Evolutionary conservation across 176 grass and related monocot genomes (phyloP), one percentile per base, ranked within the genome.

Genomic region (Zea luxurians): DNA sequence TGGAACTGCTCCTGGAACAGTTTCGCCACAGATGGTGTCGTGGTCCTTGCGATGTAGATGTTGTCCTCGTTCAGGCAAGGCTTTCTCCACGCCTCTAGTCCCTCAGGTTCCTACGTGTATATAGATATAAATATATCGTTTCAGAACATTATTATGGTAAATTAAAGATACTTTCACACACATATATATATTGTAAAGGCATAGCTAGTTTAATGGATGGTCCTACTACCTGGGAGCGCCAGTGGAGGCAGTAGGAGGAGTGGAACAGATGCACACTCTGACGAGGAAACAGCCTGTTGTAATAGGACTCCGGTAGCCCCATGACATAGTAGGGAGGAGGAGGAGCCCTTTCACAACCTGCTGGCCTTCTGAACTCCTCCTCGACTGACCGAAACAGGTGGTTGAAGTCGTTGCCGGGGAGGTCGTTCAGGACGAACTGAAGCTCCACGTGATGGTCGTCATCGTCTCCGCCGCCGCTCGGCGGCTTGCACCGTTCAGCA

Each of bases 201-300:
- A 7, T 53, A 53, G 7, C 5, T 2, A 68, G 21, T 18, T 45
- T n/a, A 21, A 46, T n/a, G 2, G 7, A 5, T 46, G 17, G 6
- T 2, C 4, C 0, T 21, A 46, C 6, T 62, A 84, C 81, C 81
- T 88, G 46, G 41, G 62, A 80, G 64, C 79, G 78, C 87, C 87
- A 89, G 11, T 43, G 20, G 73, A 89, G 57, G 1, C 78, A 59
- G 42, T 16, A 52, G 2, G 58, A 73, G 2, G 87, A 89, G 68
- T 89, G 73, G 45, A 82, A 89, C 9, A 85, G 77, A 38, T 89
- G 77, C 20, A 89, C 87, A n/a, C 66, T 89, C 36, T 78, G 7
- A 8, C 12, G 10, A 1, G 87, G 87, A 20, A 89, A 73, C 49
- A 89, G 77, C 46, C 82, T 82, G 1, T 77, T 73, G 43, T 89